phyloP scores from a whole-genome alignment of 345 rosid genomes.

The Barbarea vulgaris region DNA sequence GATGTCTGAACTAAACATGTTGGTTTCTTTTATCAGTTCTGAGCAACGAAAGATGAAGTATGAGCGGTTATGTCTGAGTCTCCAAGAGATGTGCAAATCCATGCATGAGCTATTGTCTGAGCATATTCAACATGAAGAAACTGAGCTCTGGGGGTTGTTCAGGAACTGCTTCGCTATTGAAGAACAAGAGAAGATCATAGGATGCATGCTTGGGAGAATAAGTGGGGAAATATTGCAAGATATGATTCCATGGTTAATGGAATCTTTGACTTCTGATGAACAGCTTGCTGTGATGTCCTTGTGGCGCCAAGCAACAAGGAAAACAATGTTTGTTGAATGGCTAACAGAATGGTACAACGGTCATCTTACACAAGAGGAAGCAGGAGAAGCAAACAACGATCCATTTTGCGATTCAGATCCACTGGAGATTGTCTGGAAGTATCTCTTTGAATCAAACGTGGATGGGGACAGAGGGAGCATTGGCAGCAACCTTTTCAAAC shows the following conservation, averaged over 20 bases:
- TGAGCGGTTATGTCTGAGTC: constrained; percentile 55
- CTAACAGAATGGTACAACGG: constrained; percentile 82
- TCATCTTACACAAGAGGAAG: constrained; percentile 38
- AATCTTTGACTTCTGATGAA: constrained; percentile 61
- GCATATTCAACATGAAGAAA: constrained; percentile 74
- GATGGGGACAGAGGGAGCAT: constrained; percentile 37
- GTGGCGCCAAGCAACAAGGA: constrained; percentile 67
- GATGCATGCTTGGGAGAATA: constrained; percentile 71
- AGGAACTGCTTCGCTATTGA: constrained; percentile 58
- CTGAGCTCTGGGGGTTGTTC: constrained; percentile 73
- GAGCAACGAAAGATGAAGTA: constrained; percentile 39
- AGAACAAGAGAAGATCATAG: constrained; percentile 85
- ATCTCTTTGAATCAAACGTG: constrained; percentile 50
- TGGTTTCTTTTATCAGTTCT: constrained; percentile 38
- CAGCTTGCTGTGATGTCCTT: constrained; percentile 57
- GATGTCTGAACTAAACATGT: constrained; percentile 49
- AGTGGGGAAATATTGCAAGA: constrained; percentile 71
- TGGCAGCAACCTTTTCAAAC: constrained; percentile 20
- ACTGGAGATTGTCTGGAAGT: constrained; percentile 59
- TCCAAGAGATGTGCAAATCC: constrained; percentile 61
- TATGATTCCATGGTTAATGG: constrained; percentile 80
- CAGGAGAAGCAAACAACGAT: constrained; percentile 36
- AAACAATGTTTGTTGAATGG: constrained; percentile 87
- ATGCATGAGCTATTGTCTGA: constrained; percentile 67
- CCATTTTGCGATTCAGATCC: constrained; percentile 52